Evolutionary conservation across 495 filamentous ascomycete genomes (phyloP).

Genomic region (Aspergillus steynii): DNA sequence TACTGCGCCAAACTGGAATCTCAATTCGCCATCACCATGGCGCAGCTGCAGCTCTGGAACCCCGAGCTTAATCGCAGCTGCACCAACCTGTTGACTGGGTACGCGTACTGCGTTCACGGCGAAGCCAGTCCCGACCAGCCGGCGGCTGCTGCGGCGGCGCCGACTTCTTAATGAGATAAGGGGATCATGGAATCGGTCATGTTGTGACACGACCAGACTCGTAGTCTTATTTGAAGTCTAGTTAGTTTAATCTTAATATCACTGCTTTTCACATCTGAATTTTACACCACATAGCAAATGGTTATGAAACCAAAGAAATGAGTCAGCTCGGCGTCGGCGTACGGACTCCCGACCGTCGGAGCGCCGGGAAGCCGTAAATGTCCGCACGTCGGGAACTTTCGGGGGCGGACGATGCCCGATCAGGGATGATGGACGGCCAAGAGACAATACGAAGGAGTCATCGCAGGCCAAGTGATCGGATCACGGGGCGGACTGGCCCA

Average conservation of each 20-base stretch:
- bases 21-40: conserved; percentile 2
- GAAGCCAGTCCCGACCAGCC: neutral
- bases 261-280: neutral
- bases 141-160: too few species aligned
- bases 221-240: neutral
- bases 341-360: neutral
- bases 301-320: too few species aligned
- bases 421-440: neutral
- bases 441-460: neutral
- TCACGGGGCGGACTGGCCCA: neutral
- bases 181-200: neutral
- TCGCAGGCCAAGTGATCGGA: neutral
- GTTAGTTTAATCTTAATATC: neutral
- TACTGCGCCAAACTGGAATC: conserved; percentile 7
- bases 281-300: too few species aligned
- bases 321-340: neutral
- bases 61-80: neutral
- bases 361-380: too few species aligned
- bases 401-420: neutral
- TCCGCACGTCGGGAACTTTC: neutral
- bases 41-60: neutral
- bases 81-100: neutral
- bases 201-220: neutral
- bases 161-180: neutral
- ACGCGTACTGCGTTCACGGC: neutral